Percentiles rank a stretch among this genome's conserved stretches.
Evolutionary conservation across 2,329 filamentous ascomycete species (phyloP).

Genomic region (Lachnellula arida): DNA sequence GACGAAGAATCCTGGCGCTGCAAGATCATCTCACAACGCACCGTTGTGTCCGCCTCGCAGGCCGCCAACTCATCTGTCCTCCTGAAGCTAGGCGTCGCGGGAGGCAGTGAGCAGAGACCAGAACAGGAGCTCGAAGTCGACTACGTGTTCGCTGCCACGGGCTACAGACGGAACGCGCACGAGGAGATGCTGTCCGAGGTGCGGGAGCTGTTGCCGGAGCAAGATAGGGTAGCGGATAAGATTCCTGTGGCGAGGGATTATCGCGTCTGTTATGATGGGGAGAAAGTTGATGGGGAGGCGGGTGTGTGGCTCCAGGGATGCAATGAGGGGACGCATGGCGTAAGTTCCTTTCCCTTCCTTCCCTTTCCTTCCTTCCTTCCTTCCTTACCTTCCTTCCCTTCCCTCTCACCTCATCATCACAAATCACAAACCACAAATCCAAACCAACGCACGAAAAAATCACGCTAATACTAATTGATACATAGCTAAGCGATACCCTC

Average conservation of each 20-base stretch:
- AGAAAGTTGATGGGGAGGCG: constrained; percentile 59
- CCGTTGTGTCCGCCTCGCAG: constrained; percentile 40
- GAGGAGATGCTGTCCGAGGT: constrained; percentile 68
- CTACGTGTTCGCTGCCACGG: constrained; percentile 81
- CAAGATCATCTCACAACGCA: constrained; percentile 67
- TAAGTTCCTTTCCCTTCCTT: constrained; percentile 45
- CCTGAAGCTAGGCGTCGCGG: constrained; percentile 33
- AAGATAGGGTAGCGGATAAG: constrained; percentile 32
- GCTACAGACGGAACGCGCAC: constrained; percentile 75
- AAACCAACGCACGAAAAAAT: no score
- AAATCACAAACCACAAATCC: no score
- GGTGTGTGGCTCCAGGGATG: constrained; percentile 93
- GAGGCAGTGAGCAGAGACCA: constrained; percentile 31
- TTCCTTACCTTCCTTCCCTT: no score
- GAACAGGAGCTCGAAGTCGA: constrained; percentile 57
- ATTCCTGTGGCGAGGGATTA: constrained; percentile 76
- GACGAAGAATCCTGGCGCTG: constrained; percentile 76
- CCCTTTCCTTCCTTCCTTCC: no score
- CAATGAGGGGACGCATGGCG: constrained; percentile 86
- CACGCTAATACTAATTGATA: neutral
- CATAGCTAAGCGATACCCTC: constrained; percentile 73
- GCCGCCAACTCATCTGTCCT: constrained; percentile 10
- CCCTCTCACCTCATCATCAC: neutral
- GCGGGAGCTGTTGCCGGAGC: constrained; percentile 59
- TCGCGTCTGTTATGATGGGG: constrained; percentile 64